Percentiles rank a stretch among this genome's conserved stretches.
These are phyloP conservation scores for Babesia gibsoni DNA, from an alignment of 169 alveolate species.

Conservation along the genomic window DNA sequence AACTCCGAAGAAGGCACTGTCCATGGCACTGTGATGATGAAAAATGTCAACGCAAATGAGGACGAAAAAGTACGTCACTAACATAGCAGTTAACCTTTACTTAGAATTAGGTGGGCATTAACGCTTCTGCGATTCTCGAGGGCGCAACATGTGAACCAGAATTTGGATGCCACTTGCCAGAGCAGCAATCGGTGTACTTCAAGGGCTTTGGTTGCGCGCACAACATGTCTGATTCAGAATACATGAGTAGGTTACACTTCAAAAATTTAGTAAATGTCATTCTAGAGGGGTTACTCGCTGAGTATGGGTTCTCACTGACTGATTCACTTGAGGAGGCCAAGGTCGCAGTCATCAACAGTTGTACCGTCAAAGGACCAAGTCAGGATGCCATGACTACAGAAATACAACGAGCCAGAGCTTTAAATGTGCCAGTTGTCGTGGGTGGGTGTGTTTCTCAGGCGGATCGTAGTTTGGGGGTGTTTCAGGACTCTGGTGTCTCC, in stretches of 20 bases:
- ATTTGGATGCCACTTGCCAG: conserved; percentile 71
- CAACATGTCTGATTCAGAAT: conserved; percentile 95
- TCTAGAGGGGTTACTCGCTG: conserved; percentile 77
- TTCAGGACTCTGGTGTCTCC: conserved; percentile 64
- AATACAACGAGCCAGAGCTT: conserved; percentile 61
- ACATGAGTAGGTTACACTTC: conserved; percentile 82
- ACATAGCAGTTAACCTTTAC: neutral
- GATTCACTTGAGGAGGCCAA: conserved; percentile 88
- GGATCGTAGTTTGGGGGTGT: conserved; percentile 69
- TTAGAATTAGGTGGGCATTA: neutral
- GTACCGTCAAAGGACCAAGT: conserved; percentile 99
- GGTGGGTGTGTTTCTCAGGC: conserved; percentile 97
- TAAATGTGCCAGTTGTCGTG: conserved; percentile 79
- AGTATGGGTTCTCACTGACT: conserved; percentile 91
- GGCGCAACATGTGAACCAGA: neutral
- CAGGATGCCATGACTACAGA: conserved; percentile 88
- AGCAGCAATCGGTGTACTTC: conserved; percentile 83
- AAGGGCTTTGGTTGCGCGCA: conserved; percentile 99
- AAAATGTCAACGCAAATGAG: too few species aligned
- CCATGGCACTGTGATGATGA: too few species aligned
- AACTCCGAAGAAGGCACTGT: too few species aligned
- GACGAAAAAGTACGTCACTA: neutral
- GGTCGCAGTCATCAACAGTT: conserved; percentile 91
- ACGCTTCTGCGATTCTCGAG: conserved; percentile 6
- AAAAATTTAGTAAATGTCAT: neutral